These are phyloP conservation scores for Discostella stelligera DNA, from an alignment of 352 stramenopile genomes.

Conservation along the genomic window DNA sequence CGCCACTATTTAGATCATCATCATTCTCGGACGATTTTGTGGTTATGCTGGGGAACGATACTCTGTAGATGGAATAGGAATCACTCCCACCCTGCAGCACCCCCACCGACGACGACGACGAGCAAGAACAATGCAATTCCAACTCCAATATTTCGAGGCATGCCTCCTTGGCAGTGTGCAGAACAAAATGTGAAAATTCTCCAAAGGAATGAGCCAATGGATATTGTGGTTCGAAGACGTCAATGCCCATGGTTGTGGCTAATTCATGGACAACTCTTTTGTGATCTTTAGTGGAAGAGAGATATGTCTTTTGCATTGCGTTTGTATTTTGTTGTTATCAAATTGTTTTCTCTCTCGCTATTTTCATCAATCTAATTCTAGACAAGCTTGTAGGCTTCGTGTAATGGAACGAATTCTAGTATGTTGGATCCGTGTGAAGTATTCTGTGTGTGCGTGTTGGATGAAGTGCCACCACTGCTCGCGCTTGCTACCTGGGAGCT, in stretches of 20 bases:
- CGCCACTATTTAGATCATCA: slow-evolving; percentile 14
- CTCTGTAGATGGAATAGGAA: slow-evolving; percentile 56
- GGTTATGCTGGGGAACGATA: slow-evolving; percentile 31
- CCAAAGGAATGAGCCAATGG: slow-evolving; percentile 42
- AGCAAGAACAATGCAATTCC: slow-evolving; percentile 20
- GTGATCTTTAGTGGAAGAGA: slow-evolving; percentile 10
- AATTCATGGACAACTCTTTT: slow-evolving; percentile 8
- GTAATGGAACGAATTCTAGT: too few relatives aligned
- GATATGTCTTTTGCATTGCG: neutral
- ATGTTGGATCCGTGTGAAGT: too few relatives aligned
- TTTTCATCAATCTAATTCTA: too few relatives aligned
- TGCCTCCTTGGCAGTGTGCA: slow-evolving; percentile 34
- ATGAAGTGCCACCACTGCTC: too few relatives aligned
- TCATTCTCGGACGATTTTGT: neutral
- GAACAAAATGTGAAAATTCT: slow-evolving; percentile 57
- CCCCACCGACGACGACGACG: slow-evolving; percentile 39
- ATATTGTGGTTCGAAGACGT: slow-evolving; percentile 39
- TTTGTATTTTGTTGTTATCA: neutral
- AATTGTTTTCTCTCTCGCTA: too few relatives aligned
- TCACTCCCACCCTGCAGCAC: slow-evolving; percentile 60
- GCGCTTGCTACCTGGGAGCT: too few relatives aligned
- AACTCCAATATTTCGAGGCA: slow-evolving; percentile 55
- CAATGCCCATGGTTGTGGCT: slow-evolving; percentile 34
- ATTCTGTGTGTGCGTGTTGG: too few relatives aligned
- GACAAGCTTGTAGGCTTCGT: too few relatives aligned